These are phyloP conservation scores for Sequoia sempervirens DNA, from an alignment of 75 land plant genomes.

Conservation along the genomic window DNA sequence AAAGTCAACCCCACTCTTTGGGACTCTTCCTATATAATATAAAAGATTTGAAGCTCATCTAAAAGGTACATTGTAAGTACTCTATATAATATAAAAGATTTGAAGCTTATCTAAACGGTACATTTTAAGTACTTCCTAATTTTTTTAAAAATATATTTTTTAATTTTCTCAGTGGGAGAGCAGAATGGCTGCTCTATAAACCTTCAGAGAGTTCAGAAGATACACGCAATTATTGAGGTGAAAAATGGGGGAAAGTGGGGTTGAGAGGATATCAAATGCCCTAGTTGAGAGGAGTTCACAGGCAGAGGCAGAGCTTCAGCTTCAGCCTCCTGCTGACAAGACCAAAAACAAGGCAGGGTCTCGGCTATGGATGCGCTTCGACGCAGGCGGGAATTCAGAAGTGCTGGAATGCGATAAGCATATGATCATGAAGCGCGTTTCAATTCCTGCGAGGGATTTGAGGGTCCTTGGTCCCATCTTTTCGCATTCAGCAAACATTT, in stretches of 20 bases:
- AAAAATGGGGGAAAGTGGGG: neutral
- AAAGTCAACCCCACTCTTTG: too few species aligned
- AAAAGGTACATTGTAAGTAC: too few species aligned
- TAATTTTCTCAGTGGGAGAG: too few species aligned
- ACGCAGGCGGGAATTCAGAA: slow-evolving; percentile 60
- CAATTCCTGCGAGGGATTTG: slow-evolving; percentile 84
- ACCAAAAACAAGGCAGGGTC: slow-evolving; percentile 70
- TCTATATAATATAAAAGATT: too few species aligned
- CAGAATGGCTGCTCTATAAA: too few species aligned
- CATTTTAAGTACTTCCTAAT: too few species aligned
- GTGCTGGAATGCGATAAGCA: slow-evolving; percentile 70
- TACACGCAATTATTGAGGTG: neutral
- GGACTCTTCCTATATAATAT: too few species aligned
- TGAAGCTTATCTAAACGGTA: too few species aligned
- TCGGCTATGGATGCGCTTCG: slow-evolving; percentile 84
- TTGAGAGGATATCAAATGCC: neutral
- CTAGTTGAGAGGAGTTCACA: neutral
- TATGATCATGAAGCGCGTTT: slow-evolving; percentile 50
- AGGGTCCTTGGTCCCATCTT: slow-evolving; percentile 91
- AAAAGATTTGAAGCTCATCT: too few species aligned
- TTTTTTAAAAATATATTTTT: too few species aligned
- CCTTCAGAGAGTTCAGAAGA: too few species aligned
- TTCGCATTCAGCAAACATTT: slow-evolving; percentile 87
- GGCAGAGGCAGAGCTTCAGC: neutral
- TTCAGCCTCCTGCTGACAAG: neutral